A percentile compares a stretch with the other conserved stretches of the same genome.
Evolutionary conservation across 768 basidiomycete species (phyloP).

Genomic region (Suillus americanus): DNA sequence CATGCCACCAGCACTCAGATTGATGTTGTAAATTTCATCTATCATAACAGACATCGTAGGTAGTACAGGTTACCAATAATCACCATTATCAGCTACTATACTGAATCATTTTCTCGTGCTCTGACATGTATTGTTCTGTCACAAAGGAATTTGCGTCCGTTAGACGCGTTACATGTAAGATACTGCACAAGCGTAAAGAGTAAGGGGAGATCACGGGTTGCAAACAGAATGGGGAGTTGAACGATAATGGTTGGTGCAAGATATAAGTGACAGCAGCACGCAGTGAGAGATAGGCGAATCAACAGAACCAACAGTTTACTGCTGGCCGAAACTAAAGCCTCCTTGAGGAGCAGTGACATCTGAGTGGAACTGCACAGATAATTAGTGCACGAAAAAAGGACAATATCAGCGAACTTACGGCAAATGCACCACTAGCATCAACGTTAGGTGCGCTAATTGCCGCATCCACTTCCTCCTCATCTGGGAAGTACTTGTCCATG

Average conservation of each 20-base stretch:
- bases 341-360: conserved; percentile 89
- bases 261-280: conserved; percentile 7
- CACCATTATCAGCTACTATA: conserved; percentile 20
- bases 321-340: conserved; percentile 91
- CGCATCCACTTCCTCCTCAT: conserved; percentile 91
- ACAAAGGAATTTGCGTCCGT: conserved; percentile 29
- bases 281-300: conserved; percentile 5
- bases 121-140: conserved; percentile 20
- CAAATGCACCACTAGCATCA: conserved; percentile 71
- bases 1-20: neutral
- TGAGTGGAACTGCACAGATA: conserved; percentile 65
- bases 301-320: conserved; percentile 28
- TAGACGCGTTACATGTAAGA: conserved; percentile 29
- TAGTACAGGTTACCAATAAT: conserved; percentile 5
- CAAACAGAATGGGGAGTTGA: conserved; percentile 11
- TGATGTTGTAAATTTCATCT: conserved; percentile 1
- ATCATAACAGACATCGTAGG: conserved; percentile 3
- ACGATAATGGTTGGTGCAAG: neutral
- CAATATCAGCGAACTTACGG: conserved; percentile 45
- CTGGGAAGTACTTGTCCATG: conserved; percentile 98
- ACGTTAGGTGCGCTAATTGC: conserved; percentile 76
- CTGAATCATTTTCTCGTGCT: conserved; percentile 18
- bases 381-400: conserved; percentile 10
- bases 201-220: conserved; percentile 13
- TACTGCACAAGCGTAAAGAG: conserved; percentile 16